Evolutionary conservation across 495 filamentous ascomycete genomes (phyloP).

Genomic region (Oidiodendron maius): DNA sequence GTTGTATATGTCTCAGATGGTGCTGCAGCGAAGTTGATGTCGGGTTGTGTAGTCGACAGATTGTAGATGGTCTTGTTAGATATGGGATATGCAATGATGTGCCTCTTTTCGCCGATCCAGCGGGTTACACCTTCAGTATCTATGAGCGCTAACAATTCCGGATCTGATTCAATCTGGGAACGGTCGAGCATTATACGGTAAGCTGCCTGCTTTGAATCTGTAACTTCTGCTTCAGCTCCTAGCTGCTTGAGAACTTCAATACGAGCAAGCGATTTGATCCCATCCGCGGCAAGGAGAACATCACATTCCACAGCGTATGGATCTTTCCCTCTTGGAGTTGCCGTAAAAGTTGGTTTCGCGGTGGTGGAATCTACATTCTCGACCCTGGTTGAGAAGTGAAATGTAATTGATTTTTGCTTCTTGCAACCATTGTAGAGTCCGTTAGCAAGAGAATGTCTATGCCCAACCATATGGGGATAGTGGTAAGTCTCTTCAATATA

Average conservation of each 20-base stretch:
- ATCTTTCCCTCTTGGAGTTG: conserved; percentile 48
- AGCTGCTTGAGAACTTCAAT: conserved; percentile 54
- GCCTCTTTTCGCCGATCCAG: conserved; percentile 71
- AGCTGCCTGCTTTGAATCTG: conserved; percentile 69
- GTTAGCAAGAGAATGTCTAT: conserved; percentile 66
- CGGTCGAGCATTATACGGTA: conserved; percentile 77
- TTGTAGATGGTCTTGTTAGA: conserved; percentile 72
- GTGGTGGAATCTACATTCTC: conserved; percentile 46
- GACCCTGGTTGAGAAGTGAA: conserved; percentile 57
- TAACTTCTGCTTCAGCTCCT: conserved; percentile 47
- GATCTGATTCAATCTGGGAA: conserved; percentile 55
- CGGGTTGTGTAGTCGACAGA: conserved; percentile 68
- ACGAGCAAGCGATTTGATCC: conserved; percentile 65
- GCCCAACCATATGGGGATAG: conserved; percentile 74
- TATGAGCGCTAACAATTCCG: conserved; percentile 60
- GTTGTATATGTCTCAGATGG: conserved; percentile 76
- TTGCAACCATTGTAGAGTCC: conserved; percentile 61
- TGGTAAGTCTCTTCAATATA: conserved; percentile 63
- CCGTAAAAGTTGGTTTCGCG: conserved; percentile 48
- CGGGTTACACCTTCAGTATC: conserved; percentile 53
- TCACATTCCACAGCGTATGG: conserved; percentile 56
- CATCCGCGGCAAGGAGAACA: conserved; percentile 65
- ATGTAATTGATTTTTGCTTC: conserved; percentile 54
- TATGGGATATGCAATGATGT: conserved; percentile 81
- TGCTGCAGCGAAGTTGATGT: conserved; percentile 64